Conservation (phyloP, 2,329 filamentous ascomycete species). For the Neonectria punicea region DNA sequence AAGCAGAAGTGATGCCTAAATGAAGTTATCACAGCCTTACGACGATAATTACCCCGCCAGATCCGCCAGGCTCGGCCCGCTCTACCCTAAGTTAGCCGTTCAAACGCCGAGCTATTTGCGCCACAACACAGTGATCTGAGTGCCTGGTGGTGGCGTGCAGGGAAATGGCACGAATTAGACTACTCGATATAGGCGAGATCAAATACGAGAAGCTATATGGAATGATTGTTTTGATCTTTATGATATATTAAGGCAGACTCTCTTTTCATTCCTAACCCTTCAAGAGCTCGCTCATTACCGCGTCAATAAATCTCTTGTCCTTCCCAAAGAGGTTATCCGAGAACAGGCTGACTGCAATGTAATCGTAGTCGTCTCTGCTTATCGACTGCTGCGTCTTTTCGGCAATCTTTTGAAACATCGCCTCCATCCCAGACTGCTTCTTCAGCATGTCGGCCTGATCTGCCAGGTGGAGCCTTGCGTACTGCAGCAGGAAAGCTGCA, state of each 20-base stretch:
- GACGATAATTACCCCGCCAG: background rate
- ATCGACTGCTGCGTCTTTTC: background rate
- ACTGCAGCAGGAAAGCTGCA: slow-evolving; percentile 11
- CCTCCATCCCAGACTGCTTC: slow-evolving; percentile 16
- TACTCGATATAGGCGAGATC: background rate
- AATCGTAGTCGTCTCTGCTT: slow-evolving; percentile 18
- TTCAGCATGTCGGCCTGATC: background rate
- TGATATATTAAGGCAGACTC: too few species aligned
- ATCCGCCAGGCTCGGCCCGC: background rate
- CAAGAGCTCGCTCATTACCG: slow-evolving; percentile 1
- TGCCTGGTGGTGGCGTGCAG: background rate
- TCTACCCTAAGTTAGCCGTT: background rate
- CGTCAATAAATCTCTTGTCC: background rate
- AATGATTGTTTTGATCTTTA: background rate
- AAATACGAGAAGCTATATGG: background rate
- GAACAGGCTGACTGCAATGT: slow-evolving; percentile 13
- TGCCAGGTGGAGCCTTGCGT: slow-evolving; percentile 13
- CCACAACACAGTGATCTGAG: too few species aligned
- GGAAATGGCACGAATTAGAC: background rate
- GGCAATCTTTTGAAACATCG: slow-evolving; percentile 9
- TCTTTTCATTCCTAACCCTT: background rate
- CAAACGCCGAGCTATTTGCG: background rate
- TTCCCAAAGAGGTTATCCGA: slow-evolving; percentile 20
- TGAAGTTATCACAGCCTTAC: background rate
- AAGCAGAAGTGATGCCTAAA: background rate